A percentile compares a stretch with the other conserved stretches of the same genome.
These are phyloP conservation scores for Penicillium silybi DNA, from an alignment of 495 filamentous ascomycete genomes.

Conservation along the genomic window DNA sequence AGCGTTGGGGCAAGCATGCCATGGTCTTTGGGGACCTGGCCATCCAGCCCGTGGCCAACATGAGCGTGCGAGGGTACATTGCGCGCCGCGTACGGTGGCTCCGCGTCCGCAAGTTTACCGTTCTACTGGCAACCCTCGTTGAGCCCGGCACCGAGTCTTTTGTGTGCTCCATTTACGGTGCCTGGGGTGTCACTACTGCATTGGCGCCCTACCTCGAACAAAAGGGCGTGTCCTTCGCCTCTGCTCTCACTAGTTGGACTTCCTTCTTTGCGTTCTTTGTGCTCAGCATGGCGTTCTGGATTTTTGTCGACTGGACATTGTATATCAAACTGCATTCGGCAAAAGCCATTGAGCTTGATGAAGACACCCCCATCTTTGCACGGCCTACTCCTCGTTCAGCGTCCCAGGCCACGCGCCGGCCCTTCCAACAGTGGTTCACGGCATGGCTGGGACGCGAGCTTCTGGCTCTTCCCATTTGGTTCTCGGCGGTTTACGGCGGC, in stretches of 20 bases:
- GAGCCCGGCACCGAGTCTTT: constrained; percentile 93
- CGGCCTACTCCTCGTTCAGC: constrained; percentile 27
- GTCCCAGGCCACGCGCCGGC: constrained; percentile 37
- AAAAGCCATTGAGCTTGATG: constrained; percentile 65
- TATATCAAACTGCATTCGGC: constrained; percentile 71
- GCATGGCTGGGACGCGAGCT: constrained; percentile 85
- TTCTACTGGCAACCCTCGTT: constrained; percentile 82
- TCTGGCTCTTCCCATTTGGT: constrained; percentile 83
- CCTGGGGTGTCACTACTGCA: constrained; percentile 68
- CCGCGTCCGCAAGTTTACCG: constrained; percentile 91
- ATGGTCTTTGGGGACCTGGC: constrained; percentile 81
- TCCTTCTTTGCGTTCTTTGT: constrained; percentile 64
- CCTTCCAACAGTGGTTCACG: constrained; percentile 66
- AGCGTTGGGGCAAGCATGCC: constrained; percentile 69
- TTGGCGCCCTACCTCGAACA: constrained; percentile 56
- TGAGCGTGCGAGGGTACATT: constrained; percentile 75
- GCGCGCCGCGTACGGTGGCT: constrained; percentile 87
- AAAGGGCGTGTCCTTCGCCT: constrained; percentile 46
- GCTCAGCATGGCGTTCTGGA: constrained; percentile 65
- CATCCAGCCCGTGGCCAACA: constrained; percentile 81
- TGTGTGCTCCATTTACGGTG: constrained; percentile 73
- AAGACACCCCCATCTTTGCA: constrained; percentile 70
- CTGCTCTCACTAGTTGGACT: constrained; percentile 56
- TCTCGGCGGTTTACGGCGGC: constrained; percentile 77
- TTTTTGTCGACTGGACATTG: constrained; percentile 65